A percentile compares a stretch with the other conserved stretches of the same genome.
These are phyloP conservation scores for Melampsora americana DNA, from an alignment of 1,284 basidiomycete genomes.

Conservation along the genomic window DNA sequence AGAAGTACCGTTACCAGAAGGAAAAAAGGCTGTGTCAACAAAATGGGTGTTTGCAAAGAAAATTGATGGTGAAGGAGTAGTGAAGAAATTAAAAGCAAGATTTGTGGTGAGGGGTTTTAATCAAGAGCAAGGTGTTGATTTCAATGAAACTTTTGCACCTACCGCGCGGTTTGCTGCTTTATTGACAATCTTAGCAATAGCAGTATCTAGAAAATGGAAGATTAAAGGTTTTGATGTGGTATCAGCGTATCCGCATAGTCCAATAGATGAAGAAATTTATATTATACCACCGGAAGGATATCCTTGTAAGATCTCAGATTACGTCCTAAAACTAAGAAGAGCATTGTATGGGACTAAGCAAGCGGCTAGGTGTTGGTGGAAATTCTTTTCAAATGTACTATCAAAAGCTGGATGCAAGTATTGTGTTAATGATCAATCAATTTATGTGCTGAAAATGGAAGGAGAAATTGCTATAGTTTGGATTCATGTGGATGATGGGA, in stretches of 20 bases:
- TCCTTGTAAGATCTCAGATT: not conserved
- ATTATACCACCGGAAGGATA: conserved; percentile 3
- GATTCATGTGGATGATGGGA: conserved; percentile 21
- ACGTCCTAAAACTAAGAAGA: not conserved
- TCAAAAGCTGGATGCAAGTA: not conserved
- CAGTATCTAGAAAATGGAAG: not conserved
- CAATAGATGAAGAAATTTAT: conserved; percentile 22
- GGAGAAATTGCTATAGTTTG: not conserved
- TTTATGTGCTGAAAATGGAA: not conserved
- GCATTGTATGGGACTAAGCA: conserved; percentile 28
- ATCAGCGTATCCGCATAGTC: conserved; percentile 24
- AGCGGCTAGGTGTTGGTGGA: conserved; percentile 25
- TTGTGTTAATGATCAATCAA: not conserved
- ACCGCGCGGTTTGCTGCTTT: not conserved
- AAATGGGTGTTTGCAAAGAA: conserved; percentile 26
- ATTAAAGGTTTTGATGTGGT: conserved; percentile 14
- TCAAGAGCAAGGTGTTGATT: conserved; percentile 4
- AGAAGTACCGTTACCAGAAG: too few relatives aligned
- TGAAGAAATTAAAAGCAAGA: not conserved
- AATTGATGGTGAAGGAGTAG: not conserved
- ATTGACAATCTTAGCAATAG: not conserved
- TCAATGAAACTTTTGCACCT: conserved; percentile 8
- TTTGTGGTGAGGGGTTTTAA: conserved; percentile 18
- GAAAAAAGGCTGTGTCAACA: too few relatives aligned
- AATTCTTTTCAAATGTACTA: not conserved